Base-by-base conservation (phyloP, 2,329 filamentous ascomycete species). In the Alternaria sp. region DNA sequence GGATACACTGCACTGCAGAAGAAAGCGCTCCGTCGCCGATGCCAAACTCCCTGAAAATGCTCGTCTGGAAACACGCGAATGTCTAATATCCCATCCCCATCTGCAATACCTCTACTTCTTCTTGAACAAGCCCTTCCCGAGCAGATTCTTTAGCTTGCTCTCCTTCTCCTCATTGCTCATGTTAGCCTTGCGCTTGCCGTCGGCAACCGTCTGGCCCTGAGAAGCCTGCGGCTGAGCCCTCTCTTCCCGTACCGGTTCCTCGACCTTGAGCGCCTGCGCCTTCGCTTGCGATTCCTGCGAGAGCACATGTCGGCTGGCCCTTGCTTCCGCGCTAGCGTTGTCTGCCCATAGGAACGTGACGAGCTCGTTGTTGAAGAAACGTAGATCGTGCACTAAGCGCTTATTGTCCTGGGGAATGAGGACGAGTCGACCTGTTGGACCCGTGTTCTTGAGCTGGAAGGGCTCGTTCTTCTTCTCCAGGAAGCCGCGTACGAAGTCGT, bases 281-380 rank as follows among this genome's bases (percentile, higher is more conserved):
- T 87, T 84, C 56, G 85, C 84, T 26, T 87, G 86, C 68, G 78
- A 82, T 66, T 88, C 86, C 45, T 82, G 77, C 65, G 87, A 90
- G 60, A 96, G 79, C 56, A 91, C 88, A 15, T 86, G 82, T 23
- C 72, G 69, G 80, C 59, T 81, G 28, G 85, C 85, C 62, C 89
- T 84, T 5, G 85, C 86, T 11, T 85, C 81, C 1, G 81, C 73
- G n/a, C 86, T 83, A 1, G 89, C 91, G 40, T 79, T 83, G 50
- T 90, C 86, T 19, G 89, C 87, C 92, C 93, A 97, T 1, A 89
- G 81, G 64, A 97, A 86, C 63, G 90, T 95, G 46, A 97, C 83
- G 9, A 97, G 83, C 30, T 94, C 89, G 32, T 88, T 86, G 7
- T 89, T 89, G 4, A 85, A 86, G 66, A 97, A 86, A 13, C 89